Evolutionary conservation across 2,329 filamentous ascomycete species (phyloP).

Genomic region (Macroventuria anomochaeta): DNA sequence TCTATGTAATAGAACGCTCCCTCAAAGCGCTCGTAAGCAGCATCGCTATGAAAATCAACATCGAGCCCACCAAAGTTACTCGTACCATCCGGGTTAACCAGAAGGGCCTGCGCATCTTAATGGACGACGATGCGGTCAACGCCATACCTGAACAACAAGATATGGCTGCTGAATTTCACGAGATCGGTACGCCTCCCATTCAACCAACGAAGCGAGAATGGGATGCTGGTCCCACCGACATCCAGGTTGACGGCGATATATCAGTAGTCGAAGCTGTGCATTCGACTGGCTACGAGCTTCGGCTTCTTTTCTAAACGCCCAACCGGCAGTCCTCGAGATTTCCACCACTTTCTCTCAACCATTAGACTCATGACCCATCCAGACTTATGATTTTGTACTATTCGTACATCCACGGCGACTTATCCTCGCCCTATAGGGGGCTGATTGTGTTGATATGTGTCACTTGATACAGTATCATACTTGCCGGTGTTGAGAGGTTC

Average conservation of each 20-base stretch:
- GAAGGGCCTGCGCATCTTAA: constrained; percentile 78
- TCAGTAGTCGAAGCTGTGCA: constrained; percentile 52
- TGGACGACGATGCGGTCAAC: constrained; percentile 88
- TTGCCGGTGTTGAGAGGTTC: constrained; percentile 32
- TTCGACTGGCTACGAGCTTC: constrained; percentile 57
- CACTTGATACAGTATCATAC: constrained; percentile 14
- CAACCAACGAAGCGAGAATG: constrained; percentile 60
- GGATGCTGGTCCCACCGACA: constrained; percentile 57
- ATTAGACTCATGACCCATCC: constrained; percentile 28
- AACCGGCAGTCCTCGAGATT: constrained; percentile 1
- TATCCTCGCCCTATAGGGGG: constrained; percentile 18
- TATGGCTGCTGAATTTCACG: constrained; percentile 75
- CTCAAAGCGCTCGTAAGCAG: constrained; percentile 74
- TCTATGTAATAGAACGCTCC: constrained; percentile 82
- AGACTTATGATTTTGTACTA: constrained; percentile 44
- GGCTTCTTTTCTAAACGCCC: constrained; percentile 53
- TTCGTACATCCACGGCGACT: constrained; percentile 34
- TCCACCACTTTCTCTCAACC: constrained; percentile 17
- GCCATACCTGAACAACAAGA: constrained; percentile 90
- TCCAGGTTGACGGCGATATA: constrained; percentile 58
- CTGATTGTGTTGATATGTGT: constrained; percentile 24
- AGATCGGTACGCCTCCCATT: constrained; percentile 59
- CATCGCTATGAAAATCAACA: constrained; percentile 78
- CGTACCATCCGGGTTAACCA: constrained; percentile 75
- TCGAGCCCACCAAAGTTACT: constrained; percentile 74